Conservation (phyloP, 345 rosid genomes). For the Cardiospermum halicacabum region DNA sequence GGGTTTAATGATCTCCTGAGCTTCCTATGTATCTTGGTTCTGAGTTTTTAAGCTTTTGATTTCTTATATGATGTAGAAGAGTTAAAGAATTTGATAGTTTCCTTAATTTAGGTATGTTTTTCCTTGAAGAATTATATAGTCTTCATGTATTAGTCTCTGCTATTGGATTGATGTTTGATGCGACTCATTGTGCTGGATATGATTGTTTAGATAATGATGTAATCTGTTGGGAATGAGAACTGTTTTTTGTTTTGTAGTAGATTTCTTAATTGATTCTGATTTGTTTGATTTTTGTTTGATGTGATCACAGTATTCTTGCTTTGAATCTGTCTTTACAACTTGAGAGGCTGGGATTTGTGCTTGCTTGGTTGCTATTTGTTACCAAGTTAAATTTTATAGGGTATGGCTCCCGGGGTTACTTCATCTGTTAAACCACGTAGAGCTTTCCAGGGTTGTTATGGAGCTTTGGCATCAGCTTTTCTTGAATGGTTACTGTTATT, state of each 20-base stretch:
- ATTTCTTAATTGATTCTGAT: not conserved
- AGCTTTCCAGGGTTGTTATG: conserved; percentile 30
- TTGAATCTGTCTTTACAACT: conserved; percentile 17
- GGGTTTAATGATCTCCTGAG: not conserved
- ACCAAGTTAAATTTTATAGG: conserved; percentile 18
- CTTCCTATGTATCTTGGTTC: not conserved
- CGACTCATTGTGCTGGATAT: not conserved
- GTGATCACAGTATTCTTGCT: conserved; percentile 26
- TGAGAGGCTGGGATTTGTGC: conserved; percentile 22
- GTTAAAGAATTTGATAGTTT: not conserved
- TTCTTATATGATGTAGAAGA: not conserved
- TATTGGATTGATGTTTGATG: not conserved
- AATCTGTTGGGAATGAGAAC: not conserved
- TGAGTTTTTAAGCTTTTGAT: not conserved
- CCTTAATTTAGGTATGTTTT: too few species aligned
- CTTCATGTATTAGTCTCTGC: not conserved
- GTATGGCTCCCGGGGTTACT: conserved; percentile 45
- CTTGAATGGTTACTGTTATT: conserved; percentile 75
- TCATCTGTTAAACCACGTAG: conserved; percentile 38
- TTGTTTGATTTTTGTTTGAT: not conserved
- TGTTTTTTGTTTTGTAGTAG: not conserved
- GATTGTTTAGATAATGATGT: not conserved
- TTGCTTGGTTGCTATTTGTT: conserved; percentile 8
- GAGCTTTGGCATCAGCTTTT: conserved; percentile 60
- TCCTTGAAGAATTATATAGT: not conserved